Evolutionary conservation across 176 grass and related monocot genomes (phyloP).

Genomic region (Carex kokanica): DNA sequence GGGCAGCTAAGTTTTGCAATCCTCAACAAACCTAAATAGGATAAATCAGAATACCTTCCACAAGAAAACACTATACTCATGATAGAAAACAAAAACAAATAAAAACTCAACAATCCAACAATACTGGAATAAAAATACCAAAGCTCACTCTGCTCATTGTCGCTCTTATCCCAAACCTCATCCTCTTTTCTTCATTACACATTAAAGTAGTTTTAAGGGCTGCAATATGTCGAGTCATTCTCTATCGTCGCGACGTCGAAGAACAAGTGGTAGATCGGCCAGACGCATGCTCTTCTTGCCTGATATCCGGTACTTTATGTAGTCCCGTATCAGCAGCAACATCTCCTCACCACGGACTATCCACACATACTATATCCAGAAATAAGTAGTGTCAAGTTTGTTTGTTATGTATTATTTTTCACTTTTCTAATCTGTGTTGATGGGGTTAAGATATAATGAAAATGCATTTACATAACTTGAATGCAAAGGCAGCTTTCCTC

Average conservation of each 20-base stretch:
- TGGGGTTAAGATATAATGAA: background rate
- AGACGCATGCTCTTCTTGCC: conserved; percentile 59
- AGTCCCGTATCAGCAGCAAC: conserved; percentile 61
- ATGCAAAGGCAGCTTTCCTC: background rate
- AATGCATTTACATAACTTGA: background rate
- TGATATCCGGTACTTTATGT: conserved; percentile 59
- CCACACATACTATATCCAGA: conserved; percentile 53
- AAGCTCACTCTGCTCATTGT: background rate
- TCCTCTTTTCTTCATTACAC: no score
- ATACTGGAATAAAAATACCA: background rate
- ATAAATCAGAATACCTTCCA: background rate
- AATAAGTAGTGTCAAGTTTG: conserved; percentile 10
- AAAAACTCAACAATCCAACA: background rate
- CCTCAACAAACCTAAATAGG: background rate
- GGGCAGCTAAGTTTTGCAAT: background rate
- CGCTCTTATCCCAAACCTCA: conserved; percentile 4
- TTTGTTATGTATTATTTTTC: background rate
- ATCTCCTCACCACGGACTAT: conserved; percentile 85
- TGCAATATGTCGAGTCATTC: conserved; percentile 18
- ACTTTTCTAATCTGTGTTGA: background rate
- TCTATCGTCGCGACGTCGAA: conserved; percentile 39
- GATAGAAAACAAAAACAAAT: background rate
- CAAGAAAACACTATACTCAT: background rate
- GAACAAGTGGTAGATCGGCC: conserved; percentile 32
- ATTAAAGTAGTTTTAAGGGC: background rate